Conservation (phyloP, 257 asterid species). For the Primulina eburnea region DNA sequence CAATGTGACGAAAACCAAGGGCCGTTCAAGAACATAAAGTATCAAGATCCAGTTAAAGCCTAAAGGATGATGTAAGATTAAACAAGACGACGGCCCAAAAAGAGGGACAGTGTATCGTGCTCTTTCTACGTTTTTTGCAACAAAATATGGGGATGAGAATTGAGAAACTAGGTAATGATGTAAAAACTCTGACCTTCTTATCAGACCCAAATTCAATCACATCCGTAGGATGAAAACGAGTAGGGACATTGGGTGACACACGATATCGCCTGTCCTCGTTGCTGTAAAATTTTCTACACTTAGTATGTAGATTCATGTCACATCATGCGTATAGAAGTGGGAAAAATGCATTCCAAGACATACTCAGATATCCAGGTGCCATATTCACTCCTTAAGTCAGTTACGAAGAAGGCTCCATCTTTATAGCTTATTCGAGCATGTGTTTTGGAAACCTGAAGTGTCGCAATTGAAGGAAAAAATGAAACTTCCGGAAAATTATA, state of each 20-base stretch:
- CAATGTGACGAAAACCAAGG: background rate
- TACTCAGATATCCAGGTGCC: slow-evolving; percentile 89
- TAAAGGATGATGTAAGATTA: background rate
- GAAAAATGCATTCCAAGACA: slow-evolving; percentile 8
- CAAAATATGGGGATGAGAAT: background rate
- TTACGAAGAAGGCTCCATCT: slow-evolving; percentile 61
- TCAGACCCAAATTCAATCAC: slow-evolving; percentile 77
- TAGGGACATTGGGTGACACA: slow-evolving; percentile 59
- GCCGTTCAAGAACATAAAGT: background rate
- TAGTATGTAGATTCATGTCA: slow-evolving; percentile 1
- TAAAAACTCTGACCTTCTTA: slow-evolving; percentile 40
- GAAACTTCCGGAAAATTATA: background rate
- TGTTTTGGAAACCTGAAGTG: slow-evolving; percentile 51
- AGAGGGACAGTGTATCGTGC: background rate
- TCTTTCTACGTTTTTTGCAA: background rate
- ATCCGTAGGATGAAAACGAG: slow-evolving; percentile 75
- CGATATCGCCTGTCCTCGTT: slow-evolving; percentile 64
- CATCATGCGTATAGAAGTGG: background rate
- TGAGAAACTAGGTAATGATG: background rate
- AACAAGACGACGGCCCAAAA: background rate
- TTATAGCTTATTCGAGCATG: slow-evolving; percentile 75
- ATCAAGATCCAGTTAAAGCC: background rate
- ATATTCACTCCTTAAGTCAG: slow-evolving; percentile 73
- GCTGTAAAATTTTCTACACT: slow-evolving; percentile 34
- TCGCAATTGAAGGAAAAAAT: too few species aligned